Evolutionary conservation across 345 rosid species (phyloP).

Genomic region (Melaleuca alternifolia): DNA sequence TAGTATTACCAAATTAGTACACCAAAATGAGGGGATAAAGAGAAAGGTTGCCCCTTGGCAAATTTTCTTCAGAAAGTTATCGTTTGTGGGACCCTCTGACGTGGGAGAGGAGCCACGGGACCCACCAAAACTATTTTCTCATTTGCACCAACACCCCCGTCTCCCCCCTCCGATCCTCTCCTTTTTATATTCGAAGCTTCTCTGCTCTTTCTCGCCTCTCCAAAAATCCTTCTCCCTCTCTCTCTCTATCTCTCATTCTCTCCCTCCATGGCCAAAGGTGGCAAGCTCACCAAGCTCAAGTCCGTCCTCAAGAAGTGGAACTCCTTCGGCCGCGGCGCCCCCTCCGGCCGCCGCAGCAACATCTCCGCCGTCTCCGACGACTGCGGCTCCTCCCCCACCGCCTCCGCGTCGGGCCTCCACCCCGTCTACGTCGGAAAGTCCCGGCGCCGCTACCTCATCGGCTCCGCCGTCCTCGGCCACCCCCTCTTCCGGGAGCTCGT

Average conservation of each 20-base stretch:
- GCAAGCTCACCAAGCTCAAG: constrained; percentile 66
- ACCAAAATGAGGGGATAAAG: background rate
- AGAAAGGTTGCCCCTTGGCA: background rate
- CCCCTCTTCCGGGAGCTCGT: constrained; percentile 36
- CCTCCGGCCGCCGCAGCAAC: constrained; percentile 14
- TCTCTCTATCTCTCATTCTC: background rate
- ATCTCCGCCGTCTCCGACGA: constrained; percentile 23
- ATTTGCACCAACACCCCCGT: background rate
- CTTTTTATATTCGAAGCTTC: constrained; percentile 11
- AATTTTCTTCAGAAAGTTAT: background rate
- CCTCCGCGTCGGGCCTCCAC: constrained; percentile 32
- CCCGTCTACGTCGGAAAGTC: constrained; percentile 79
- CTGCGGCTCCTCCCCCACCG: constrained; percentile 3
- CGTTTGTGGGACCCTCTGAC: background rate
- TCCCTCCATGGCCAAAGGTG: constrained; percentile 43
- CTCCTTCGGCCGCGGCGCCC: constrained; percentile 48
- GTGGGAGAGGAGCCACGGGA: background rate
- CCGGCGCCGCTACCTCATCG: constrained; percentile 56
- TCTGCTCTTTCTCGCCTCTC: constrained; percentile 12
- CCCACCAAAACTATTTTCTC: background rate
- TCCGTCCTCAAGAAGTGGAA: constrained; percentile 77
- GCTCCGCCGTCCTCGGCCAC: constrained; percentile 36
- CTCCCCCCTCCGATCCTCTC: background rate
- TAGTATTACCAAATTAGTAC: background rate
- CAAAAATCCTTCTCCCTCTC: background rate